phyloP scores from a whole-genome alignment of 1,139 yeast genomes.

The Suhomyces terraborum region DNA sequence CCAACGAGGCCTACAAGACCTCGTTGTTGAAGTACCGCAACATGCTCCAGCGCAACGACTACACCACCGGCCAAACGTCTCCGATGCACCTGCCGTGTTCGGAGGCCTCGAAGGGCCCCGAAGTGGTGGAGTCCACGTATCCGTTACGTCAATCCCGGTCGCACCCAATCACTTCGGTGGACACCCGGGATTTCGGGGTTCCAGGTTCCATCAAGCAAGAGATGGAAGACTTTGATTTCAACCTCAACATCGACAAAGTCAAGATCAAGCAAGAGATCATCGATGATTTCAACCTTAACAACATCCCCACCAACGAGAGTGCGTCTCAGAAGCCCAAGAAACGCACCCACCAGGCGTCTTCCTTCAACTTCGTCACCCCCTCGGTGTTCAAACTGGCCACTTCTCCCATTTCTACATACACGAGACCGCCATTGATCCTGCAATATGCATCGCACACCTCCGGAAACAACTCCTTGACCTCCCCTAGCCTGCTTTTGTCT shows the following conservation, averaged over 20 bases:
- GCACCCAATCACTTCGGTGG: constrained; percentile 11
- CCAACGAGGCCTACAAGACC: constrained; percentile 24
- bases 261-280: constrained; percentile 45
- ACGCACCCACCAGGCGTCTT: constrained; percentile 10
- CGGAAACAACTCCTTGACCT: constrained; percentile 30
- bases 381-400: constrained; percentile 5
- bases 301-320: constrained; percentile 30
- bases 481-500: constrained; percentile 39
- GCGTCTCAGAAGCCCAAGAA: constrained; percentile 11
- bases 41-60: constrained; percentile 2
- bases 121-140: constrained; percentile 14
- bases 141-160: constrained; percentile 19
- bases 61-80: constrained; percentile 17
- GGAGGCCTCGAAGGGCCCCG: constrained; percentile 29
- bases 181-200: not conserved
- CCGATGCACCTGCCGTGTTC: constrained; percentile 35
- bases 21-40: constrained; percentile 25
- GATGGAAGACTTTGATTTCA: constrained; percentile 2
- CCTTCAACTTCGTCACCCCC: constrained; percentile 15
- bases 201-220: constrained; percentile 1
- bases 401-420: constrained; percentile 5
- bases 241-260: constrained; percentile 25
- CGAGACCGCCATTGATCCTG: constrained; percentile 10
- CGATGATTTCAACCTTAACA: constrained; percentile 43
- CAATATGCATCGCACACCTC: constrained; percentile 9